A percentile compares a stretch with the other conserved stretches of the same genome.
phyloP scores from a whole-genome alignment of 176 grass and related monocot species.

The Coix lacrymajobi region DNA sequence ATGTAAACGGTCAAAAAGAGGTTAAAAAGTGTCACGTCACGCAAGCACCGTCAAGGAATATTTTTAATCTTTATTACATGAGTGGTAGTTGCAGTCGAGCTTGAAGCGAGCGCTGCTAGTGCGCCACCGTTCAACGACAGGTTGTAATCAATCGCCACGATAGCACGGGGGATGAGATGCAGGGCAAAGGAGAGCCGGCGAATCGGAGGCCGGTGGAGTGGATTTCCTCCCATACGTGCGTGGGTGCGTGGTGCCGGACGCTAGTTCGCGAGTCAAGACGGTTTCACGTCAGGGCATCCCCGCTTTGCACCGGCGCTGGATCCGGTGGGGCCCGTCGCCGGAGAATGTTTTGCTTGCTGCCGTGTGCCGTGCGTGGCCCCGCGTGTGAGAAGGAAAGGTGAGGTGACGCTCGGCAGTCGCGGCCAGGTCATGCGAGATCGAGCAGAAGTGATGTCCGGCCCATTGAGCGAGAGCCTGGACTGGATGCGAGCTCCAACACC shows the following conservation, averaged over 20 bases:
- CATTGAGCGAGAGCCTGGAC: neutral
- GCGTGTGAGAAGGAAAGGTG: neutral
- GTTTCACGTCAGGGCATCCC: neutral
- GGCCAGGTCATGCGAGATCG: neutral
- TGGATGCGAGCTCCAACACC: too few relatives aligned
- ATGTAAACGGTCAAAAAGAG: neutral
- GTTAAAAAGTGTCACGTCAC: neutral
- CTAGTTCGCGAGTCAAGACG: neutral
- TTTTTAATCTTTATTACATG: neutral
- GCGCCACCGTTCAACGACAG: neutral
- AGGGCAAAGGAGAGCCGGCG: neutral
- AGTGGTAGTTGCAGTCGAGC: neutral
- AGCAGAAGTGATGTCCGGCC: neutral
- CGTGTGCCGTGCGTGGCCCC: too few relatives aligned
- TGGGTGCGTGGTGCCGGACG: too few relatives aligned
- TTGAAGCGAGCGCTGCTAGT: neutral
- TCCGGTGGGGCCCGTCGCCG: neutral
- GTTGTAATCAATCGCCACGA: neutral
- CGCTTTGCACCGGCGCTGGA: neutral
- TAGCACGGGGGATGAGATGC: neutral
- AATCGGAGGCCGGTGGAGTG: neutral
- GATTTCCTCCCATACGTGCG: too few relatives aligned
- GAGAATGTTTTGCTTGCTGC: neutral
- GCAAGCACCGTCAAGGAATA: neutral
- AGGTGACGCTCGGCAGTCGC: too few relatives aligned